Conservation (phyloP, 306 rosid genomes). For the Pyrus communis region DNA sequence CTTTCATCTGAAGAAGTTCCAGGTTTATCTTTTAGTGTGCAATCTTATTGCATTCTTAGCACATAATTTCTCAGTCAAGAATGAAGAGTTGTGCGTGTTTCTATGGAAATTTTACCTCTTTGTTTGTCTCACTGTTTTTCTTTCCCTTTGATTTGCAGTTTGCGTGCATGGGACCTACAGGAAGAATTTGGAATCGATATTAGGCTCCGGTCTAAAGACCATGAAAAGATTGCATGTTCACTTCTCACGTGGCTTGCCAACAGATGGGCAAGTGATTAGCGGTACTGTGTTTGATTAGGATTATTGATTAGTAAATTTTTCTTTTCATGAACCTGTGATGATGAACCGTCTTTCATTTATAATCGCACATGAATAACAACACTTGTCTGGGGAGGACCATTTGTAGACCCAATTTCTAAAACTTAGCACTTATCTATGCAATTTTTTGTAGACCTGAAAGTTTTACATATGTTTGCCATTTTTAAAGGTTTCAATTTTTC, state of each 20-base stretch:
- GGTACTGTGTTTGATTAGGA: constrained; percentile 37
- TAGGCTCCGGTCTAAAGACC: constrained; percentile 70
- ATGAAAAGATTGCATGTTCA: constrained; percentile 93
- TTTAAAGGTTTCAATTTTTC: neutral
- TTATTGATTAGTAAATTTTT: neutral
- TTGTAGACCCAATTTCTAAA: neutral
- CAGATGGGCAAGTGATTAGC: constrained; percentile 86
- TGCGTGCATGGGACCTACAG: constrained; percentile 88
- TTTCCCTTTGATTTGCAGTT: constrained; percentile 43
- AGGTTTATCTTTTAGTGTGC: constrained; percentile 32
- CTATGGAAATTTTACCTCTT: neutral
- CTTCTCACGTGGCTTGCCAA: constrained; percentile 80
- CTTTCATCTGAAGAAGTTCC: constrained; percentile 73
- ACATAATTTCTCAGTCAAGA: neutral
- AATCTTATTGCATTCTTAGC: neutral
- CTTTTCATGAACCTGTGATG: neutral
- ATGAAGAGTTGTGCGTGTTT: neutral
- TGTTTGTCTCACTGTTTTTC: constrained; percentile 3
- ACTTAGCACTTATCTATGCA: neutral
- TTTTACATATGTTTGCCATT: neutral
- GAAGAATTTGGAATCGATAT: constrained; percentile 67
- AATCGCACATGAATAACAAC: neutral
- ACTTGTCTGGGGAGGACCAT: neutral
- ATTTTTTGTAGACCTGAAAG: neutral
- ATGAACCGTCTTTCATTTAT: neutral